These are phyloP conservation scores for Andrographis paniculata DNA, from an alignment of 305 asterid species.

Conservation along the genomic window DNA sequence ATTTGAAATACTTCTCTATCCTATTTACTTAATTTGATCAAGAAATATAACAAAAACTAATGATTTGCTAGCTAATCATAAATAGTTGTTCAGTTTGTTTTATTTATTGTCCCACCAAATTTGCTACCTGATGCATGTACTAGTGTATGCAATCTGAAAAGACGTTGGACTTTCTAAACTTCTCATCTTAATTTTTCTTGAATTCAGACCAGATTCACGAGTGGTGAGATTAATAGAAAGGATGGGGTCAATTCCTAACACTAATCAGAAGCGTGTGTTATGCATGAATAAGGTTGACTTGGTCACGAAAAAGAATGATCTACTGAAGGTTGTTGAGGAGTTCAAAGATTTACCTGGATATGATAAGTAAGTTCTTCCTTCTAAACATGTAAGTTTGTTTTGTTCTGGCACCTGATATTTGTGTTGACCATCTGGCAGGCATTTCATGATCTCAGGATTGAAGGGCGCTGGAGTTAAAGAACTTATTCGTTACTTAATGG, in stretches of 20 bases:
- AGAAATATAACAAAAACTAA: too few species aligned
- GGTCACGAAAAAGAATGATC: slow-evolving; percentile 66
- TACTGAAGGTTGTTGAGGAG: slow-evolving; percentile 63
- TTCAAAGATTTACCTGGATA: slow-evolving; percentile 82
- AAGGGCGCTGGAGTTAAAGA: slow-evolving; percentile 91
- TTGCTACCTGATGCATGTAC: too few species aligned
- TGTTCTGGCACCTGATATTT: slow-evolving; percentile 23
- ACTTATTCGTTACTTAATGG: slow-evolving; percentile 55
- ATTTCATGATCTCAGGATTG: slow-evolving; percentile 79
- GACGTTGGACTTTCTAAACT: slow-evolving; percentile 10
- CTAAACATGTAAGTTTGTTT: slow-evolving; percentile 9
- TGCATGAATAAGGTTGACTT: slow-evolving; percentile 94
- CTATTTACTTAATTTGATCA: too few species aligned
- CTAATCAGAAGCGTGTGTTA: slow-evolving; percentile 71
- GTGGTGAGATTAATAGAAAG: slow-evolving; percentile 84
- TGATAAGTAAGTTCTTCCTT: slow-evolving; percentile 46
- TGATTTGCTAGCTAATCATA: slow-evolving; percentile 8
- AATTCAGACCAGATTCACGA: slow-evolving; percentile 80
- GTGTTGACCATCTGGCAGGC: slow-evolving; percentile 34
- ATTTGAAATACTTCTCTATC: slow-evolving; percentile 5
- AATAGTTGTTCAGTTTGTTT: slow-evolving; percentile 5
- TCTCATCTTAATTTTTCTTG: slow-evolving; percentile 17
- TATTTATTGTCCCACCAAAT: neutral
- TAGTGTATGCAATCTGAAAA: neutral
- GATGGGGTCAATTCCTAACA: slow-evolving; percentile 63